Evolutionary conservation across 208 protist genomes (phyloP), one percentile per base, ranked within the genome.

Genomic region (Acanthamoeba castellanii): DNA sequence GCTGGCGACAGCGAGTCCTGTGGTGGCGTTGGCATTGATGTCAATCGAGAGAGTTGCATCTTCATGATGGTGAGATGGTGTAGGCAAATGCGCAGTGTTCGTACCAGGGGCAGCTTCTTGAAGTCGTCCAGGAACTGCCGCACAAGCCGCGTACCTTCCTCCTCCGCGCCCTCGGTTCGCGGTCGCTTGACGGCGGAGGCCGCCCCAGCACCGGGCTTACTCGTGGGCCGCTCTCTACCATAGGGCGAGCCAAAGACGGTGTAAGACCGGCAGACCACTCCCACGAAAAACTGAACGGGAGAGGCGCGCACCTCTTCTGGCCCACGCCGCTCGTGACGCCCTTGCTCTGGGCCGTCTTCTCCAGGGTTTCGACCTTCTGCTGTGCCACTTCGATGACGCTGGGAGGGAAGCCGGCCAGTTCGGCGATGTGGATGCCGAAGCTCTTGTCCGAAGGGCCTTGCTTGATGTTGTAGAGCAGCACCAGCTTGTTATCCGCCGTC

Each of bases 351-450:
- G 81, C 81, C 13, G 81, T 88, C 81, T 88, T 88, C 16, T 88
- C 81, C 30, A 88, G 81, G 20, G 52, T 55, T 30, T 88, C 81
- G 0, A 88, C 81, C 81, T 88, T 88, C 47, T 55, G 47, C 20
- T 64, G 45, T 7, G 81, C 81, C 8, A 88, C 81, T 27, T 92
- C 32, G 78, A 97, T 68, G 32, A 98, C 98, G 30, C 74, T 18
- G 7, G 68, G 2, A 50, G 98, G 98, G 66, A 99, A 99, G 78
- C 96, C 66, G 0, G 97, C 98, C 8, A 98, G 30, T 94, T 98
- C 94, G 0, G 98, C 98, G 8, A 99, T 98, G 92, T 99, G 96
- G 42, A 99, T 98, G 76, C 98, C 98, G 91, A 98, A 99, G 72
- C 95, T 97, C 89, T 98, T 96, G 78, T 98, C 97, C 76, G 96